These are phyloP conservation scores for Diaporthe vaccinii DNA, from an alignment of 2,329 filamentous ascomycete species.

Conservation along the genomic window DNA sequence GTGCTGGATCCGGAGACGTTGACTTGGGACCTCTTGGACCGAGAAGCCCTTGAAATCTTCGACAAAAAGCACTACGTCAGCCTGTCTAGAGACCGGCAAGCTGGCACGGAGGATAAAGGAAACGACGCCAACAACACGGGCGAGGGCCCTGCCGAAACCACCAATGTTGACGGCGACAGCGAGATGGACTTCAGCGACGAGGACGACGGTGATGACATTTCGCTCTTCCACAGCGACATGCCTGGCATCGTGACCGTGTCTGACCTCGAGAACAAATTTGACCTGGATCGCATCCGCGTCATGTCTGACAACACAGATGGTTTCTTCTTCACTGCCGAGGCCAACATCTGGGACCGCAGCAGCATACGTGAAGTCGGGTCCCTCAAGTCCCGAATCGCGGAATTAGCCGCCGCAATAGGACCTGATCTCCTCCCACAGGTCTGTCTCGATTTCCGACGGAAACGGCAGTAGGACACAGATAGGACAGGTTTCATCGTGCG, in stretches of 20 bases:
- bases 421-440: conserved; percentile 68
- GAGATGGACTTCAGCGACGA: conserved; percentile 38
- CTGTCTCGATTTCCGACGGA: conserved; percentile 67
- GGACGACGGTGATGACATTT: conserved; percentile 45
- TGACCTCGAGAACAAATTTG: conserved; percentile 63
- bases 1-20: conserved; percentile 78
- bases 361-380: conserved; percentile 62
- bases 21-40: conserved; percentile 72
- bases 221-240: conserved; percentile 73
- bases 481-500: background rate
- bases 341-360: conserved; percentile 71
- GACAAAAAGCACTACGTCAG: conserved; percentile 71
- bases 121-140: conserved; percentile 11
- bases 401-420: conserved; percentile 76
- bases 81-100: conserved; percentile 51
- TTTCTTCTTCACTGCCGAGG: conserved; percentile 62
- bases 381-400: conserved; percentile 74
- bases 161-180: conserved; percentile 43
- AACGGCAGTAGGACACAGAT: conserved; percentile 26
- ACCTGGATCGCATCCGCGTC: conserved; percentile 72
- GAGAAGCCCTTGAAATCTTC: conserved; percentile 61
- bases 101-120: conserved; percentile 47
- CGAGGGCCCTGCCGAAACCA: conserved; percentile 46
- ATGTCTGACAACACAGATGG: conserved; percentile 56
- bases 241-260: conserved; percentile 73